Conservation (phyloP, 768 basidiomycete genomes). For the Hirschioporus abietinus region DNA sequence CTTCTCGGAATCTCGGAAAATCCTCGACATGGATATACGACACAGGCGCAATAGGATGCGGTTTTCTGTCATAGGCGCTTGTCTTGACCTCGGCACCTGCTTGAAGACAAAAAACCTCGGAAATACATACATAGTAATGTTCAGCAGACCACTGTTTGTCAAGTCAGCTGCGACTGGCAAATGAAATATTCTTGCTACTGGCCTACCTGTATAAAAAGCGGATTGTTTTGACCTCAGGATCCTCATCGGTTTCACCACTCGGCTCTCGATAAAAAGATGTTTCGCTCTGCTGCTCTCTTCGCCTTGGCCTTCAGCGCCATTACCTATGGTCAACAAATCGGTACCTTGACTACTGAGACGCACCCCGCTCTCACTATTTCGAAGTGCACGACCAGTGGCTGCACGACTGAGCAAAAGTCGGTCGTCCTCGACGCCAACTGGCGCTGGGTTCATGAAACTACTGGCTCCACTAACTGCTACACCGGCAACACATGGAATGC, state of each 20-base stretch:
- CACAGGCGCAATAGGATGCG: background rate
- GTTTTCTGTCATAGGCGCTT: background rate
- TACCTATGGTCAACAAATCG: constrained; percentile 45
- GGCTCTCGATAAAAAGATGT: constrained; percentile 18
- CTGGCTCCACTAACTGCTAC: constrained; percentile 31
- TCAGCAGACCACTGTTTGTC: background rate
- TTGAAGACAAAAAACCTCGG: background rate
- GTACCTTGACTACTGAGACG: constrained; percentile 40
- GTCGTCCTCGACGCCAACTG: constrained; percentile 5
- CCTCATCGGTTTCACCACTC: background rate
- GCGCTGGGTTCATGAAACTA: constrained; percentile 12
- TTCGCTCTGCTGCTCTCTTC: constrained; percentile 24
- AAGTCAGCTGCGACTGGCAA: background rate
- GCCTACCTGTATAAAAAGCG: background rate
- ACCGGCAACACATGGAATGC: constrained; percentile 30
- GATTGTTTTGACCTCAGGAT: background rate
- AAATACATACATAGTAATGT: background rate
- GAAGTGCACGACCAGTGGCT: constrained; percentile 43
- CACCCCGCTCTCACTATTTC: constrained; percentile 43
- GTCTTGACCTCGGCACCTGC: background rate
- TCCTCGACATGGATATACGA: background rate
- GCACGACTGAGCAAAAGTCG: constrained; percentile 24
- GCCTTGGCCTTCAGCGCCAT: constrained; percentile 29
- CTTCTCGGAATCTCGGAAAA: background rate
- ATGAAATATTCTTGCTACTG: background rate